phyloP scores from a whole-genome alignment of 306 rosid species.

The Canavalia ensiformis region DNA sequence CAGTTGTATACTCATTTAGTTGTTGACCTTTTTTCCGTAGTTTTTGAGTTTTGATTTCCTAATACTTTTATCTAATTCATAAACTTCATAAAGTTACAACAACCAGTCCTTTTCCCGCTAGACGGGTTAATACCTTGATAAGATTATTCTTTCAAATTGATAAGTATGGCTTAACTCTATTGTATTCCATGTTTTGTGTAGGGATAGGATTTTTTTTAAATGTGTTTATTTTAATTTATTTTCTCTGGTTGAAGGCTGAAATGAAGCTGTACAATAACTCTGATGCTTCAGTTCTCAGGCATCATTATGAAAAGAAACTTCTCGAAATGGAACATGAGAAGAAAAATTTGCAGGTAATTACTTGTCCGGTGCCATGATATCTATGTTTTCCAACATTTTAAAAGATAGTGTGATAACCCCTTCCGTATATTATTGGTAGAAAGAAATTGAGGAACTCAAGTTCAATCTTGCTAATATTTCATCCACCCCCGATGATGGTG shows the following conservation, averaged over 20 bases:
- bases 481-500: slow-evolving; percentile 82
- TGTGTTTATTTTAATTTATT: slow-evolving; percentile 30
- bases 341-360: slow-evolving; percentile 81
- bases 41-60: background rate
- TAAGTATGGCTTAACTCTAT: background rate
- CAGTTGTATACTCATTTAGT: slow-evolving; percentile 15
- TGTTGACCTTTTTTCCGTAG: background rate
- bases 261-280: slow-evolving; percentile 76
- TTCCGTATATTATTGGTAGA: slow-evolving; percentile 57
- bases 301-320: slow-evolving; percentile 83
- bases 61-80: background rate
- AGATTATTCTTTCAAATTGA: slow-evolving; percentile 9
- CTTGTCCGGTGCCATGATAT: slow-evolving; percentile 38
- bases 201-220: slow-evolving; percentile 32
- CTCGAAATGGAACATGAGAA: slow-evolving; percentile 84
- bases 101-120: background rate
- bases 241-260: slow-evolving; percentile 75
- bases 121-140: background rate
- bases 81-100: background rate
- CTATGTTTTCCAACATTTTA: slow-evolving; percentile 6
- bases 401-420: slow-evolving; percentile 25
- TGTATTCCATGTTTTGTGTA: slow-evolving; percentile 3
- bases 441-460: slow-evolving; percentile 83
- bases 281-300: slow-evolving; percentile 77
- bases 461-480: slow-evolving; percentile 75